Conservation (phyloP, 1,284 basidiomycete genomes). For the Mycena sp. region DNA sequence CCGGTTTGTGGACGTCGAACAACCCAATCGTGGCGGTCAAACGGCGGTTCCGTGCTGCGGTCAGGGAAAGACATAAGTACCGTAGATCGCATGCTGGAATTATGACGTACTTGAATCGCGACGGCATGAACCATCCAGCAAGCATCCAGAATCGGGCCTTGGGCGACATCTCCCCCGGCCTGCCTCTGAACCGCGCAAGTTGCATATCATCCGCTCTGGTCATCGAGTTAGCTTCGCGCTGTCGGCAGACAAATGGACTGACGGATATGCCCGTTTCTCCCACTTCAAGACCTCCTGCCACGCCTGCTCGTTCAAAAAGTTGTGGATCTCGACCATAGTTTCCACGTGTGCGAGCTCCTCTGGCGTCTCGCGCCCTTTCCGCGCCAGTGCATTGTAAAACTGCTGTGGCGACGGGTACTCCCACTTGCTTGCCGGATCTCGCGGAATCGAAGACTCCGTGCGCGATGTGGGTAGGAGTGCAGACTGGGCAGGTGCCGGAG, state of each 20-base stretch:
- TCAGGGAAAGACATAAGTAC: neutral
- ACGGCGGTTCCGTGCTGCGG: slow-evolving; percentile 87
- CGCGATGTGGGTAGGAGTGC: slow-evolving; percentile 79
- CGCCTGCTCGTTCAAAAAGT: slow-evolving; percentile 96
- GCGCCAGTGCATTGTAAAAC: slow-evolving; percentile 96
- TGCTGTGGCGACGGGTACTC: slow-evolving; percentile 99
- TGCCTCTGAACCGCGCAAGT: slow-evolving; percentile 88
- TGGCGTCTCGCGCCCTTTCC: slow-evolving; percentile 98
- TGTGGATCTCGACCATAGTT: slow-evolving; percentile 98
- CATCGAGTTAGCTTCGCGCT: neutral
- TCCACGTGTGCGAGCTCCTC: slow-evolving; percentile 88
- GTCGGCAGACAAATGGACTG: slow-evolving; percentile 28
- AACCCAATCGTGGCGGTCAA: slow-evolving; percentile 99
- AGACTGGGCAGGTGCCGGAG: slow-evolving; percentile 66
- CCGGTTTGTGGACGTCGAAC: slow-evolving; percentile 80
- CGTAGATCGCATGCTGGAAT: neutral
- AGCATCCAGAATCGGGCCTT: slow-evolving; percentile 90
- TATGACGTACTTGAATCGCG: slow-evolving; percentile 82
- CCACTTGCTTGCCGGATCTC: slow-evolving; percentile 75
- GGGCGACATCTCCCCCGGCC: slow-evolving; percentile 88
- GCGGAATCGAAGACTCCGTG: slow-evolving; percentile 87
- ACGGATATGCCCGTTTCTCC: slow-evolving; percentile 81
- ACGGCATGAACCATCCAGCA: slow-evolving; percentile 89
- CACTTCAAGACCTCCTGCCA: slow-evolving; percentile 96
- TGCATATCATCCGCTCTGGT: slow-evolving; percentile 63